A percentile compares a stretch with the other conserved stretches of the same genome.
phyloP scores from a whole-genome alignment of 2,329 filamentous ascomycete species.

The Fusarium sp. region DNA sequence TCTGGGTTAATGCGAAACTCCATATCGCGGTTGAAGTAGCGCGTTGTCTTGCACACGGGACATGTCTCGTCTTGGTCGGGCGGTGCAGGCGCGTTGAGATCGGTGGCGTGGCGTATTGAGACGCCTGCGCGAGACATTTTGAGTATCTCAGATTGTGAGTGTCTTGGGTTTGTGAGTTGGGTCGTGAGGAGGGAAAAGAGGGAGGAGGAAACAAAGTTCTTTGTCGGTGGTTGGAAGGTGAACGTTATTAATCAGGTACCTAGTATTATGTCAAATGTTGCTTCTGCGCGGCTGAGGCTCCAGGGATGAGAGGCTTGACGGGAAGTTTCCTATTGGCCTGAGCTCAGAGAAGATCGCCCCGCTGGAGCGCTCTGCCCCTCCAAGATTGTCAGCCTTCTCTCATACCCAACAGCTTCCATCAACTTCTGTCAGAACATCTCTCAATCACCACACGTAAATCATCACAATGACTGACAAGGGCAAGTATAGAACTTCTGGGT shows the following conservation, averaged over 20 bases:
- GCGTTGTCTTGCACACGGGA: conserved; percentile 96
- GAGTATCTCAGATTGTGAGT: background rate
- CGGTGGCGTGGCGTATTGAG: conserved; percentile 49
- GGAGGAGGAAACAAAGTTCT: background rate
- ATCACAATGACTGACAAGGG: conserved; percentile 59
- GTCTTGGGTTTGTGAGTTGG: background rate
- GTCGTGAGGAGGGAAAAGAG: background rate
- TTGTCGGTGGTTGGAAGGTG: conserved; percentile 11
- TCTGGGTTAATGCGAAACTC: conserved; percentile 96
- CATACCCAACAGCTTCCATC: conserved; percentile 41
- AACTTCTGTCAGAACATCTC: conserved; percentile 29
- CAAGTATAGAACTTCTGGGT: background rate
- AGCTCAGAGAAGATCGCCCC: conserved; percentile 9
- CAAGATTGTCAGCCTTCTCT: conserved; percentile 51
- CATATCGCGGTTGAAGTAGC: conserved; percentile 95
- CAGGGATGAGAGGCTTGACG: conserved; percentile 21
- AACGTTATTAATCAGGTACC: conserved; percentile 17
- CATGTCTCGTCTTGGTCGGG: conserved; percentile 77
- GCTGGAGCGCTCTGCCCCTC: conserved; percentile 39
- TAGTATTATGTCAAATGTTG: conserved; percentile 14
- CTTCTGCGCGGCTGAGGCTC: conserved; percentile 46
- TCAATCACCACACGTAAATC: conserved; percentile 7
- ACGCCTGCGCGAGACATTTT: conserved; percentile 52
- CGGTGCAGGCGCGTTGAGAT: conserved; percentile 33
- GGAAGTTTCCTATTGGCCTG: conserved; percentile 39